Base-by-base conservation (phyloP, 768 basidiomycete genomes). In the Roridomyces roridus region DNA sequence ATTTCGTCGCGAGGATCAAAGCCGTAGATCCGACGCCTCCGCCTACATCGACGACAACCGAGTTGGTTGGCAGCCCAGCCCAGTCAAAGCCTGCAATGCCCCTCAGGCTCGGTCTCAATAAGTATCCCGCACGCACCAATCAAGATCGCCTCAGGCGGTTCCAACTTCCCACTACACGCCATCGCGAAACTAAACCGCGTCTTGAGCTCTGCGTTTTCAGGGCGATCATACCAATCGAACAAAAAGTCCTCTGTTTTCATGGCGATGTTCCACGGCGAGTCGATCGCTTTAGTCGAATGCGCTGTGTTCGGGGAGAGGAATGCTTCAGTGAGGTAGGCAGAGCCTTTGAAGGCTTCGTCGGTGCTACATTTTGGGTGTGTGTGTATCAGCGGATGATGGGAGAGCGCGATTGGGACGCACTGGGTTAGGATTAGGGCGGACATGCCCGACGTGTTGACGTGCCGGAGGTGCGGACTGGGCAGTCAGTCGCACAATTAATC, bases 191-290 rank as follows among this genome's bases (percentile, higher is more conserved):
- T 51, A n/a, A 57, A 57, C 2, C 56, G 56, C 14, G 44, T 57
- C 14, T 51, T 57, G 1, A 7, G 37, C 1, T 39, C 24, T 31
- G 23, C 39, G 20, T 57, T 57, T 24, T 57, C 65, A 2, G 63
- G 65, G 12, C 9, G 37, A 28, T 66, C 65, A 41, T 52, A 64
- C 51, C 57, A 64, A 15, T 49, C 57, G 29, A 60, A 66, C 25
- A 62, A 28, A 5, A 51, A 55, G 10, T 37, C 34, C 39, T 59
- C 54, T 5, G 57, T 62, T 25, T 55, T 47, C 4, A 55, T 31
- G 0, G 63, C 65, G 39, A 59, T 28, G 37, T 66, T 64, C 56
- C 64, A 64, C 21, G 65, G 53, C 23, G 59, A 55, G 45, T 50
- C 49, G 12, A 37, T 55, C 21, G 55, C 36, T 35, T 46, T 51